Evolutionary conservation across 2,329 filamentous ascomycete species (phyloP).

Genomic region (Hymenoscyphus infarciens): DNA sequence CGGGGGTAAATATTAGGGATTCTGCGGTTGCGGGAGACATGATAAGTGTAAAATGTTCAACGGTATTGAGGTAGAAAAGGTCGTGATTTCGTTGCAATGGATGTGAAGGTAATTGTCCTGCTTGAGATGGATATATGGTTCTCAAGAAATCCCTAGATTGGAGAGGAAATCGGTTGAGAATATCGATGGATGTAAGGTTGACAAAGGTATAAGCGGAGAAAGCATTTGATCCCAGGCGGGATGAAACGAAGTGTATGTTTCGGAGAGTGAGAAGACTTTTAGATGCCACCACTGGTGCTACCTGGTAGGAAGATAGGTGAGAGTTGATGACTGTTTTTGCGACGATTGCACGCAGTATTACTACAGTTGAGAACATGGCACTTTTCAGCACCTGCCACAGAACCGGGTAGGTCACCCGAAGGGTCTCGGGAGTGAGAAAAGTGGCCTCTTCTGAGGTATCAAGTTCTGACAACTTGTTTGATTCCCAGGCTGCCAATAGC

Average conservation of each 20-base stretch:
- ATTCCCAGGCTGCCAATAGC: slow-evolving; percentile 61
- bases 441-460: slow-evolving; percentile 57
- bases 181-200: slow-evolving; percentile 64
- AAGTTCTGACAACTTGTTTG: slow-evolving; percentile 64
- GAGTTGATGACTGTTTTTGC: slow-evolving; percentile 56
- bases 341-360: slow-evolving; percentile 56
- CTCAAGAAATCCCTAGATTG: slow-evolving; percentile 56
- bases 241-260: slow-evolving; percentile 66
- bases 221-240: slow-evolving; percentile 58
- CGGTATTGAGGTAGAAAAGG: slow-evolving; percentile 70
- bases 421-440: slow-evolving; percentile 54
- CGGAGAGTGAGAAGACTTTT: slow-evolving; percentile 61
- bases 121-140: slow-evolving; percentile 30
- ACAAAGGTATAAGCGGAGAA: slow-evolving; percentile 70
- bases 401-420: slow-evolving; percentile 54
- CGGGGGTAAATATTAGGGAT: slow-evolving; percentile 56
- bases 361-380: slow-evolving; percentile 61
- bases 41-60: slow-evolving; percentile 63
- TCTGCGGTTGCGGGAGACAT: slow-evolving; percentile 55
- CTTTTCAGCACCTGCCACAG: slow-evolving; percentile 64
- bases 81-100: slow-evolving; percentile 63
- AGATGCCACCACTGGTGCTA: slow-evolving; percentile 56
- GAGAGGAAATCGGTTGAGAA: slow-evolving; percentile 58
- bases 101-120: slow-evolving; percentile 57
- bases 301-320: slow-evolving; percentile 44